These are phyloP conservation scores for Musa schizocarpa DNA, from an alignment of 176 grass and related monocot genomes.

Conservation along the genomic window DNA sequence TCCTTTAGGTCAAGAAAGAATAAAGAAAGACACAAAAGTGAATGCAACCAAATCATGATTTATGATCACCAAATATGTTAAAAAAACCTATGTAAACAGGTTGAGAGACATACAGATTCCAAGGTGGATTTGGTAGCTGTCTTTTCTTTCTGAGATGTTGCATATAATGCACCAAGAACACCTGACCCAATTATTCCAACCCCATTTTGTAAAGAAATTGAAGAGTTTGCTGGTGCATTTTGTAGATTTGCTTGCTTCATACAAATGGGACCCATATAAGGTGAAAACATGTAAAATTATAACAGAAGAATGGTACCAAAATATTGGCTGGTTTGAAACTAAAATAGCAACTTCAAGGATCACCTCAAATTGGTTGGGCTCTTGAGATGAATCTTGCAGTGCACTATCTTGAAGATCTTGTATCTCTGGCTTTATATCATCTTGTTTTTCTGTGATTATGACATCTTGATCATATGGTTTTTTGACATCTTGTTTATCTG, in stretches of 20 bases:
- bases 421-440: neutral
- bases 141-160: slow-evolving; percentile 73
- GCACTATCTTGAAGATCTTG: slow-evolving; percentile 18
- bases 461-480: neutral
- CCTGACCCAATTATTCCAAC: slow-evolving; percentile 65
- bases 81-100: neutral
- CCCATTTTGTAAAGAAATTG: slow-evolving; percentile 41
- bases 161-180: slow-evolving; percentile 83
- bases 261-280: neutral
- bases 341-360: neutral
- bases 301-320: neutral
- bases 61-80: too few species aligned
- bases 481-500: neutral
- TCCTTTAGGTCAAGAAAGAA: too few species aligned
- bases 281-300: neutral
- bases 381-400: slow-evolving; percentile 18
- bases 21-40: too few species aligned
- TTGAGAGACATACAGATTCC: slow-evolving; percentile 70
- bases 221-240: slow-evolving; percentile 41
- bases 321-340: neutral
- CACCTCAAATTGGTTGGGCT: slow-evolving; percentile 23
- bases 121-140: slow-evolving; percentile 53
- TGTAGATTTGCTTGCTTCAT: slow-evolving; percentile 22
- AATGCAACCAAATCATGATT: too few species aligned
- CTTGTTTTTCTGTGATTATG: neutral